Evolutionary conservation across 192 early-diverging fungal genomes (phyloP).

Genomic region (Powellomyces hirtus): DNA sequence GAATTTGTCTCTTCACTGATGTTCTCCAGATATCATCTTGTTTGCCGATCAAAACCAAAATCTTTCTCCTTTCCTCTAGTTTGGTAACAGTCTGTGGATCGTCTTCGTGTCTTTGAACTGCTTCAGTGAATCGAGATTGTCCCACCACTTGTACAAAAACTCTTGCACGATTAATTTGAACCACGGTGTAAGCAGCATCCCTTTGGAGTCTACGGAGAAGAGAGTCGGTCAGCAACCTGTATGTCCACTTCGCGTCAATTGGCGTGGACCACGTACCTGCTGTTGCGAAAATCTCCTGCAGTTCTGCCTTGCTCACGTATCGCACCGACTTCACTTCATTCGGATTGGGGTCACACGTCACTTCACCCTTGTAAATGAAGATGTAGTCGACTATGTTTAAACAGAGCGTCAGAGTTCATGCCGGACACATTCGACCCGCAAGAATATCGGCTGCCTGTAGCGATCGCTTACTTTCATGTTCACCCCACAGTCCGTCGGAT

Average conservation of each 20-base stretch:
- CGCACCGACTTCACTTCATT: slow-evolving; percentile 86
- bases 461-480: slow-evolving; percentile 86
- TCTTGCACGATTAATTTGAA: slow-evolving; percentile 88
- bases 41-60: background rate
- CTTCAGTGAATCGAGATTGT: slow-evolving; percentile 70
- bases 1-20: background rate
- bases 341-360: slow-evolving; percentile 71
- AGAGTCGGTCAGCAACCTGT: too few species aligned
- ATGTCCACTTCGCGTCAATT: too few species aligned
- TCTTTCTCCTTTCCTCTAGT: too few species aligned
- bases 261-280: slow-evolving; percentile 37
- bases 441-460: too few species aligned
- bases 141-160: slow-evolving; percentile 98
- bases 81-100: slow-evolving; percentile 61
- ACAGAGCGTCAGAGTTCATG: background rate
- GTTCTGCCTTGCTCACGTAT: slow-evolving; percentile 83
- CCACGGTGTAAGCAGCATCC: slow-evolving; percentile 89
- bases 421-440: too few species aligned
- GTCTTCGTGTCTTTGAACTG: slow-evolving; percentile 58
- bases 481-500: slow-evolving; percentile 97
- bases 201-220: slow-evolving; percentile 38
- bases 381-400: slow-evolving; percentile 98
- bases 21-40: background rate
- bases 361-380: slow-evolving; percentile 78
- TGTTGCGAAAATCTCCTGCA: slow-evolving; percentile 68